These are phyloP conservation scores for Trichoderma sp. DNA, from an alignment of 2,329 filamentous ascomycete species.

Conservation along the genomic window DNA sequence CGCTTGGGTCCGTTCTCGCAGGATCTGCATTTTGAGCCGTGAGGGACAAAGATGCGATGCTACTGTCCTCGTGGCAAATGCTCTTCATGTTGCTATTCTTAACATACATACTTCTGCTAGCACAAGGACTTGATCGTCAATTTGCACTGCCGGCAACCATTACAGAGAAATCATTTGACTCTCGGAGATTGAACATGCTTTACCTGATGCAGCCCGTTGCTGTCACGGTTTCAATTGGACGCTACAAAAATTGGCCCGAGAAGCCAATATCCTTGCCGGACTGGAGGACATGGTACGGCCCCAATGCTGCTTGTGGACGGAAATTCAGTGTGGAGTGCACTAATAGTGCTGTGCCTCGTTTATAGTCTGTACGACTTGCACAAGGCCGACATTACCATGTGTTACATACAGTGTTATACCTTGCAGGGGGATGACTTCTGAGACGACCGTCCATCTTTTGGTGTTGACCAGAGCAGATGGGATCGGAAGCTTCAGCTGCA, in stretches of 20 bases:
- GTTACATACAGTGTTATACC: not conserved
- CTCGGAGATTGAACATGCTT: conserved; percentile 17
- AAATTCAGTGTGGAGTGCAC: not conserved
- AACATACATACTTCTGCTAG: not conserved
- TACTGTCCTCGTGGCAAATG: not conserved
- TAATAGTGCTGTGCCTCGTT: conserved; percentile 7
- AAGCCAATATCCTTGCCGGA: conserved; percentile 7
- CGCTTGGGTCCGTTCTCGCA: not conserved
- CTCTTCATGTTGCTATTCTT: not conserved
- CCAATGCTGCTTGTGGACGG: conserved; percentile 8
- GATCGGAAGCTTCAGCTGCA: not conserved
- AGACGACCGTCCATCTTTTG: not conserved
- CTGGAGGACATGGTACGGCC: conserved; percentile 9
- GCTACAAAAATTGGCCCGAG: conserved; percentile 1
- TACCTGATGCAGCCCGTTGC: conserved; percentile 12
- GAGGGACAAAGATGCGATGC: not conserved
- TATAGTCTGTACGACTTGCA: not conserved
- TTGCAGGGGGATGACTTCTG: not conserved
- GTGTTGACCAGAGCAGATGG: not conserved
- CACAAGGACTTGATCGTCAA: not conserved
- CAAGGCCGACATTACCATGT: conserved; percentile 1
- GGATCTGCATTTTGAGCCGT: not conserved
- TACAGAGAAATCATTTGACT: not conserved
- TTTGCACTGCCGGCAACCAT: conserved; percentile 14
- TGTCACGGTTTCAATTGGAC: conserved; percentile 1